Evolutionary conservation across 768 basidiomycete genomes (phyloP).

Genomic region (Tricholoma matsutake): DNA sequence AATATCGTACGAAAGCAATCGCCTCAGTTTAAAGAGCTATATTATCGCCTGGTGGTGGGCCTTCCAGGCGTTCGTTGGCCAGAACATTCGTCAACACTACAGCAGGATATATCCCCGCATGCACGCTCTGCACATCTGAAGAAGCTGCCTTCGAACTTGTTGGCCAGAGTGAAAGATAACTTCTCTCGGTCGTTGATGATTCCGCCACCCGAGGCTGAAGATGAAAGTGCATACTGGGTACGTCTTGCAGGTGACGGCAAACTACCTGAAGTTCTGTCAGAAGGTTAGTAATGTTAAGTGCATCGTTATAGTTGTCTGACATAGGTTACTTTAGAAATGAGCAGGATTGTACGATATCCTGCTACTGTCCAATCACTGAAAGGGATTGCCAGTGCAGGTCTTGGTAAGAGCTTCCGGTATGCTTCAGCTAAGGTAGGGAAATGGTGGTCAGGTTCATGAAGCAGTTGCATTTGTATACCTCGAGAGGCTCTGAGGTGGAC

Average conservation of each 20-base stretch:
- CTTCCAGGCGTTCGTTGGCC: slow-evolving; percentile 82
- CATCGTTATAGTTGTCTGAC: background rate
- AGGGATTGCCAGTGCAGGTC: slow-evolving; percentile 80
- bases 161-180: slow-evolving; percentile 49
- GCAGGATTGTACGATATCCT: slow-evolving; percentile 74
- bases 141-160: slow-evolving; percentile 73
- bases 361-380: slow-evolving; percentile 84
- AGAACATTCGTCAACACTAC: slow-evolving; percentile 42
- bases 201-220: slow-evolving; percentile 43
- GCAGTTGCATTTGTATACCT: background rate
- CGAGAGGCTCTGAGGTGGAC: background rate
- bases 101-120: slow-evolving; percentile 72
- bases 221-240: slow-evolving; percentile 76
- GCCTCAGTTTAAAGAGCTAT: slow-evolving; percentile 83
- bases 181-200: slow-evolving; percentile 38
- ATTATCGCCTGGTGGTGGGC: slow-evolving; percentile 73
- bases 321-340: slow-evolving; percentile 53
- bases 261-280: slow-evolving; percentile 48
- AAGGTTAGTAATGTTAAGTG: slow-evolving; percentile 41
- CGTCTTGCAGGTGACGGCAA: slow-evolving; percentile 63
- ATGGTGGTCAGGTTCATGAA: slow-evolving; percentile 54
- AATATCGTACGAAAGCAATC: slow-evolving; percentile 88
- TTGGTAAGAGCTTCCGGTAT: slow-evolving; percentile 77
- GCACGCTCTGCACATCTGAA: slow-evolving; percentile 71
- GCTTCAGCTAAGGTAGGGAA: slow-evolving; percentile 75